These are phyloP conservation scores for Cudoniella acicularis DNA, from an alignment of 495 filamentous ascomycete species.

Conservation along the genomic window DNA sequence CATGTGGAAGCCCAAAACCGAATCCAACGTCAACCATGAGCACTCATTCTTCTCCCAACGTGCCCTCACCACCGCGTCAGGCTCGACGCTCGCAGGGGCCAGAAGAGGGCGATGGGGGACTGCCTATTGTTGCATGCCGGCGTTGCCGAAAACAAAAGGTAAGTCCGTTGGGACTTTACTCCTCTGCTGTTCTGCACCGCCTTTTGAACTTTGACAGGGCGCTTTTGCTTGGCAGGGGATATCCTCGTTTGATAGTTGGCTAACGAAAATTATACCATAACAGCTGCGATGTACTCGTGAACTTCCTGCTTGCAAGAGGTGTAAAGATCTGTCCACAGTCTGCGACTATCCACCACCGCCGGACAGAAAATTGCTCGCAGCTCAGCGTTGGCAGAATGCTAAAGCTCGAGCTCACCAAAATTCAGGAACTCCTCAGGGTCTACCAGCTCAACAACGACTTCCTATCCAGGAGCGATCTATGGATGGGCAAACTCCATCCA, in stretches of 20 bases:
- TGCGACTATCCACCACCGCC: slow-evolving; percentile 17
- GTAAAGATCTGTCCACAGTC: slow-evolving; percentile 6
- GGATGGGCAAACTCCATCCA: background rate
- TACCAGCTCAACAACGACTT: background rate
- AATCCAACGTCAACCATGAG: background rate
- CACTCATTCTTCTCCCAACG: background rate
- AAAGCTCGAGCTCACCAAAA: slow-evolving; percentile 3
- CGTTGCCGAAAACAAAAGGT: background rate
- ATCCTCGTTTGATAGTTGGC: slow-evolving; percentile 18
- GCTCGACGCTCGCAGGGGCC: background rate
- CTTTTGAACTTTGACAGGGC: background rate
- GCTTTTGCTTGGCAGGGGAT: background rate
- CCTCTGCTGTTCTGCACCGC: background rate
- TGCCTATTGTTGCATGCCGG: background rate
- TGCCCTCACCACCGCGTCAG: background rate
- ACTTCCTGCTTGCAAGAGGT: slow-evolving; percentile 15
- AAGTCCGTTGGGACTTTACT: too few species aligned
- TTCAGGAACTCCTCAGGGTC: background rate
- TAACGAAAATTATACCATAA: background rate
- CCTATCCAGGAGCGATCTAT: background rate
- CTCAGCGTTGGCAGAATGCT: slow-evolving; percentile 11
- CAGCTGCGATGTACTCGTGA: slow-evolving; percentile 18
- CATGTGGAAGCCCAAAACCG: background rate
- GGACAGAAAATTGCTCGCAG: slow-evolving; percentile 16
- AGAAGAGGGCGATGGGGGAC: background rate